Base-by-base conservation (phyloP, 352 stramenopile species). In the Globisporangium recalcitrans region DNA sequence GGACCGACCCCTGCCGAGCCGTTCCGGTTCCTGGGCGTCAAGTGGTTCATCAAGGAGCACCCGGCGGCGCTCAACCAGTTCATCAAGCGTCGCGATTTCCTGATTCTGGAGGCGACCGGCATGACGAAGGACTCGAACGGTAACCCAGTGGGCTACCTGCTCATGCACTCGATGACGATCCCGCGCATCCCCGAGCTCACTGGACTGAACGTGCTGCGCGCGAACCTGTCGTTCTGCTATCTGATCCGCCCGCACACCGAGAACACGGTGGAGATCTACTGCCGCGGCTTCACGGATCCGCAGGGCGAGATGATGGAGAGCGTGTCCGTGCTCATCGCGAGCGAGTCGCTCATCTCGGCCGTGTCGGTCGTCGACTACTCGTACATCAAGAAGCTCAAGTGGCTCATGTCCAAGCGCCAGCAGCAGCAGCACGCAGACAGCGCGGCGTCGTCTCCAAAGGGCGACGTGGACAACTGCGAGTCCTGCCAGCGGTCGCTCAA, bases 371-470 rank as follows among this genome's bases (percentile, higher is more conserved):
- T 78, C 22, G 77, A 89, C 60, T 87, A 73, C 58, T 70, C 73
- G 16, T 76, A 83, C 52, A 64, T 82, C 49, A 85, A 84, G 63
- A 89, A 89, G 40, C 72, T 89, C 48, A 68, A 62, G 56, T 84
- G 72, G 73, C 68, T 88, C n/a, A 77, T 83, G 68, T 58, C 70
- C 32, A 59, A 73, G 51, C 62, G 68, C 24, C 68, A 76, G 11
- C 63, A 58, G 48, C 55, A 58, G 26, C 60, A 55, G 0, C 53
- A 36, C 21, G 16, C 16, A 14, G 13, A 2, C 27, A 31, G 27
- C 4, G 2, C 13, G 34, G 36, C n/a, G 36, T 14, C n/a, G 14
- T 38, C 10, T 14, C 52, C 14, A 21, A 40, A 26, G n/a, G 21
- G 5, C 42, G 19, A 48, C 29, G 6, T 42, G 11, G n/a, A n/a